Evolutionary conservation across 768 basidiomycete genomes (phyloP), one percentile per base, ranked within the genome.

Genomic region (Leccinum sublutescens): DNA sequence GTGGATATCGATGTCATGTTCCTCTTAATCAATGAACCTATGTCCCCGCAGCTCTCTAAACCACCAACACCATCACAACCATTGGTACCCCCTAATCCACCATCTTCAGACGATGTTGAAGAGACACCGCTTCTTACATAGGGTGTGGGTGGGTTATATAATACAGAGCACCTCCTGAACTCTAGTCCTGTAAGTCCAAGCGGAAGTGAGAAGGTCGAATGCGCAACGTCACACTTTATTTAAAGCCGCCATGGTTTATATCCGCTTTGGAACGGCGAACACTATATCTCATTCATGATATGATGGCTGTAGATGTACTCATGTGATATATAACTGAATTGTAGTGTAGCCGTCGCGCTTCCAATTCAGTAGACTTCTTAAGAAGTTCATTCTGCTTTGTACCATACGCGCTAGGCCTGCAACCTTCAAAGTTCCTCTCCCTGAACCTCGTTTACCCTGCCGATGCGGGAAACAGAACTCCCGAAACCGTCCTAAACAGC

Each of bases 1-100:
- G 60, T 53, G 33, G 12, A 14, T 21, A 15, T 15, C 17, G 47
- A 9, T 31, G 29, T 25, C 25, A 19, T 11, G 5, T 27, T 2
- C 17, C 6, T 11, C 14, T 27, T 5, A n/a, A 23, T 38, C 43
- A 51, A 23, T 21, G 50, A 7, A 17, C 11, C 11, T 51, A 25
- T 31, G 5, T 25, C 5, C 11, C 11, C 21, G 2, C 9, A 64
- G 61, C 17, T 64, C 25, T 58, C 56, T 31, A 58, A 59, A 43
- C 23, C 33, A 21, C 56, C 49, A 27, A 33, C 12, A 10, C 6
- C 48, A 15, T 40, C 50, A 4, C 21, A 34, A 6, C 23, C 31
- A 5, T 14, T 27, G 9, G 34, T 48, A 9, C 38, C 49, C 2
- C 17, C 34, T 11, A 34, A 11, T 23, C 40, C 59, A 15, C 11